Evolutionary conservation across 106 monocot species (phyloP).

Genomic region (Dioscorea dumetorum): DNA sequence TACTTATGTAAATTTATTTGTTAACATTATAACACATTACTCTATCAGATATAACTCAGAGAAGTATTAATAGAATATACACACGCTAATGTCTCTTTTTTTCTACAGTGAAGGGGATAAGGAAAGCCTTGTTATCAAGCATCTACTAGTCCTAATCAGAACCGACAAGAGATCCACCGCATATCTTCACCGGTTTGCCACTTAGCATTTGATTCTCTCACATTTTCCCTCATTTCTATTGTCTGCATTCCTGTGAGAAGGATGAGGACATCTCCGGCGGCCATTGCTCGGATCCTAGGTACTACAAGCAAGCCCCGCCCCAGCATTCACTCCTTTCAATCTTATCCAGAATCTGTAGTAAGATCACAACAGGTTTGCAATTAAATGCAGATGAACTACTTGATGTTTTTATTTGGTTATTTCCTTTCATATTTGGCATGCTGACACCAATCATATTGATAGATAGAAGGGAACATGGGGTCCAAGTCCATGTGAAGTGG

Average conservation of each 20-base stretch:
- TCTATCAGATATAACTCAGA: no score
- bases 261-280: conserved; percentile 1
- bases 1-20: no score
- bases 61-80: no score
- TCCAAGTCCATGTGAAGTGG: conserved; percentile 1
- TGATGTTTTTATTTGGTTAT: not conserved
- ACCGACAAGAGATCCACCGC: no score
- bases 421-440: not conserved
- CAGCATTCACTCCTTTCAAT: not conserved
- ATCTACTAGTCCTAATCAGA: no score
- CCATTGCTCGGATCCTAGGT: not conserved
- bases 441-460: not conserved
- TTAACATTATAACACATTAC: no score
- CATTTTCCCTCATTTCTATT: not conserved
- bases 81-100: no score
- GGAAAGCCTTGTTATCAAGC: no score
- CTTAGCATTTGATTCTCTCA: conserved; percentile 5
- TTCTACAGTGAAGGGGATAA: no score
- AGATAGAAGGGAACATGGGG: not conserved
- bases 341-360: conserved; percentile 3
- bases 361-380: not conserved
- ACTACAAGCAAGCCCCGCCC: not conserved
- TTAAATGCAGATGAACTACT: not conserved
- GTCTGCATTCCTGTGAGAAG: not conserved
- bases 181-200: conserved; percentile 5